Evolutionary conservation across 2,329 filamentous ascomycete genomes (phyloP).

Genomic region (Septoria linicola): DNA sequence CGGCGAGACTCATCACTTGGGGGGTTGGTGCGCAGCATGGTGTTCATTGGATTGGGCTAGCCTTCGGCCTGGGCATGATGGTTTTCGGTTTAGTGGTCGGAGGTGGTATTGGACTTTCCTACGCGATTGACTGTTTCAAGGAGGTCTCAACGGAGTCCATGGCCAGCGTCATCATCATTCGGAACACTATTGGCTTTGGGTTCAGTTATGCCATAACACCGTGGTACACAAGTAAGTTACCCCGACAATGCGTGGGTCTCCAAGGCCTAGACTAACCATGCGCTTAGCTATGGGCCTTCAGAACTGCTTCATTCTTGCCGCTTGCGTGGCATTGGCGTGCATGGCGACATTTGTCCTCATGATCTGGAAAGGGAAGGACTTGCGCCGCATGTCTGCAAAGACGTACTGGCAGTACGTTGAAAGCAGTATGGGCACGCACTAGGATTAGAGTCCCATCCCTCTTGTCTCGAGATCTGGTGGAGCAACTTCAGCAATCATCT

Average conservation of each 20-base stretch:
- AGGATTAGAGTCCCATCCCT: not conserved
- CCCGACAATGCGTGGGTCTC: not conserved
- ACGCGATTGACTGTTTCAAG: conserved; percentile 48
- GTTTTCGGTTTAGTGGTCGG: conserved; percentile 45
- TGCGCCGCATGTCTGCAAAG: conserved; percentile 19
- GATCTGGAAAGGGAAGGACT: conserved; percentile 26
- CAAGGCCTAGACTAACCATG: not conserved
- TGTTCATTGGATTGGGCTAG: conserved; percentile 52
- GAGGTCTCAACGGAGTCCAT: conserved; percentile 47
- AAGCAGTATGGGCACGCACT: conserved; percentile 13
- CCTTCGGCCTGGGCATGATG: conserved; percentile 49
- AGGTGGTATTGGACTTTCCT: conserved; percentile 43
- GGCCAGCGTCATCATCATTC: conserved; percentile 49
- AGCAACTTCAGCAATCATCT: not conserved
- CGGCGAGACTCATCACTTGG: conserved; percentile 39
- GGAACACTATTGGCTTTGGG: conserved; percentile 50
- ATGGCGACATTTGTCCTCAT: conserved; percentile 27
- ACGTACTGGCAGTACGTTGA: conserved; percentile 23
- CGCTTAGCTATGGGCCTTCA: conserved; percentile 40
- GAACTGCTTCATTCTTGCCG: conserved; percentile 40
- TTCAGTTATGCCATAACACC: conserved; percentile 51
- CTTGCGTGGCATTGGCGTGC: conserved; percentile 18
- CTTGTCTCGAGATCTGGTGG: not conserved
- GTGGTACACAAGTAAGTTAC: conserved; percentile 37
- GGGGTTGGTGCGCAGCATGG: conserved; percentile 49